Evolutionary conservation across 768 basidiomycete genomes (phyloP).

Genomic region (Tylopilus plumbeoviolaceoides): DNA sequence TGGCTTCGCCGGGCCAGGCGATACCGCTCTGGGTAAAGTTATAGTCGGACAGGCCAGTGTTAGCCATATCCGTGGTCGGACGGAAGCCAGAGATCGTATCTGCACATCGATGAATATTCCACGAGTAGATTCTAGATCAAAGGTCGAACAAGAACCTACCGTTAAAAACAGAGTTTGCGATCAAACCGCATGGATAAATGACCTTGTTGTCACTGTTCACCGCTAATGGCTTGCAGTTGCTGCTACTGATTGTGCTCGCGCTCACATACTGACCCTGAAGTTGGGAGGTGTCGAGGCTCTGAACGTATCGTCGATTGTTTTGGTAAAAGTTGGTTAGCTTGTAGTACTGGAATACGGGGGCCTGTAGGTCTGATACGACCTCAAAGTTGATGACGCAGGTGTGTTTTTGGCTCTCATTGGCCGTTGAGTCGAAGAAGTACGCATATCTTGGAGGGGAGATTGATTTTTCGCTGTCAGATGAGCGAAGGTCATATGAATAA

Average conservation of each 20-base stretch:
- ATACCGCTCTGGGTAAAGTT: constrained; percentile 75
- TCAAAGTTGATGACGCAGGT: constrained; percentile 82
- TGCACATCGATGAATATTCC: constrained; percentile 28
- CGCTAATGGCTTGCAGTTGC: constrained; percentile 90
- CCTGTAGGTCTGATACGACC: constrained; percentile 69
- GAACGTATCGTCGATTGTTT: constrained; percentile 97
- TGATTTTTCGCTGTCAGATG: constrained; percentile 49
- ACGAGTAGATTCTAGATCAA: not conserved
- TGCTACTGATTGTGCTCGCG: constrained; percentile 45
- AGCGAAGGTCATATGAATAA: constrained; percentile 61
- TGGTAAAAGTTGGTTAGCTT: constrained; percentile 96
- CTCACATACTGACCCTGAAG: constrained; percentile 68
- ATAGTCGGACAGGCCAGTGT: constrained; percentile 47
- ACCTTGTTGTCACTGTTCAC: constrained; percentile 43
- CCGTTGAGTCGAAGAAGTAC: constrained; percentile 52
- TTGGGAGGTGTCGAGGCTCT: constrained; percentile 82
- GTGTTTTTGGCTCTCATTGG: constrained; percentile 41
- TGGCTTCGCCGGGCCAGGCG: constrained; percentile 93
- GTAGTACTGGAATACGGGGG: constrained; percentile 90
- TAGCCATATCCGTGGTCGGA: constrained; percentile 39
- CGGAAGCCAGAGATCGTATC: constrained; percentile 75
- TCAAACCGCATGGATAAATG: constrained; percentile 94
- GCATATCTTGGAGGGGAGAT: constrained; percentile 65
- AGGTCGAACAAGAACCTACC: constrained; percentile 42
- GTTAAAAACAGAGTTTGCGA: constrained; percentile 97